These are phyloP conservation scores for Boletus smithii DNA, from an alignment of 1,284 basidiomycete genomes.

Conservation along the genomic window DNA sequence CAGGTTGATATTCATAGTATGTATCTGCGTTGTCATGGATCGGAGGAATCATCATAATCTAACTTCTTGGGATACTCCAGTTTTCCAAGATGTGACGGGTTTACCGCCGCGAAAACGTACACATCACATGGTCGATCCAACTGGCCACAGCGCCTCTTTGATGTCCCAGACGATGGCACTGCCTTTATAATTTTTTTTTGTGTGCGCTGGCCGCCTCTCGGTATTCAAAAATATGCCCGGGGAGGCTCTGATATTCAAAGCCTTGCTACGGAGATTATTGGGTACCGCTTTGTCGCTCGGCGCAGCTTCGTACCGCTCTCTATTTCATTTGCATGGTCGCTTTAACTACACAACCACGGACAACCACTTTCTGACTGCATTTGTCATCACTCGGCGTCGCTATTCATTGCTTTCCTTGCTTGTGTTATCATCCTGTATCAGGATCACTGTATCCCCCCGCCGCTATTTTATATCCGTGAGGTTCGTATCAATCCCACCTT, in stretches of 20 bases:
- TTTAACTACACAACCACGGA: conserved; percentile 17
- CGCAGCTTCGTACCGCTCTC: conserved; percentile 13
- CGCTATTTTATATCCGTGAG: conserved; percentile 17
- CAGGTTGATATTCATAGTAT: conserved; percentile 37
- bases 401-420: conserved; percentile 16
- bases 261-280: conserved; percentile 10
- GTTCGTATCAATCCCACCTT: conserved; percentile 21
- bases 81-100: conserved; percentile 45
- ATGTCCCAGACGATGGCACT: conserved; percentile 47
- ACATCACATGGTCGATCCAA: conserved; percentile 54
- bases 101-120: conserved; percentile 57
- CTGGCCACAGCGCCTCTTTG: conserved; percentile 42
- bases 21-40: conserved; percentile 20
- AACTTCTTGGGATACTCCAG: conserved; percentile 15
- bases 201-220: conserved; percentile 19
- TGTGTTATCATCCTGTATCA: conserved; percentile 26
- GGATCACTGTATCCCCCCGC: conserved; percentile 23
- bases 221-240: conserved; percentile 19
- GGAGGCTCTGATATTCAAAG: conserved; percentile 13
- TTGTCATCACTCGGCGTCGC: conserved; percentile 6
- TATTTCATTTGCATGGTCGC: conserved; percentile 19
- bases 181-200: conserved; percentile 29
- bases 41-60: conserved; percentile 16
- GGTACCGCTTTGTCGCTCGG: conserved; percentile 12
- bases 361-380: conserved; percentile 13